Conservation (phyloP, 75 land plant genomes). For the Picea glauca region DNA sequence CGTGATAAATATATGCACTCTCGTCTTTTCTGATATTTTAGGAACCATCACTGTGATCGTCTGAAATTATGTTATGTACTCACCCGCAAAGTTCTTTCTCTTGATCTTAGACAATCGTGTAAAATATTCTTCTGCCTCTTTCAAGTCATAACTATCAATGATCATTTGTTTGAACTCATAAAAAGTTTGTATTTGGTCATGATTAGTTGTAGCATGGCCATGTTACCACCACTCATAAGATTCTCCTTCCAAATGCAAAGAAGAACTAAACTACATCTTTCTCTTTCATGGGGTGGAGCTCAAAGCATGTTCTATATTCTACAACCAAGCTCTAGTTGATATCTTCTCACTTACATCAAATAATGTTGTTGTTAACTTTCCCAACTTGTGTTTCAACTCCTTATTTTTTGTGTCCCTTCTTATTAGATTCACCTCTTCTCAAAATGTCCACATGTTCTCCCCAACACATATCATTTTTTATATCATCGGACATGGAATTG, state of each 20-base stretch:
- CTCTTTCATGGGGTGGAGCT: neutral
- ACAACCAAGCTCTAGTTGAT: neutral
- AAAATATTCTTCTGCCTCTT: neutral
- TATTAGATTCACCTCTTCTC: neutral
- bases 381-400: neutral
- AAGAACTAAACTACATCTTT: neutral
- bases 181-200: neutral
- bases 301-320: neutral
- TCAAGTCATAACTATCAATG: neutral
- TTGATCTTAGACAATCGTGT: neutral
- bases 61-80: neutral
- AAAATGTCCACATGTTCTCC: neutral
- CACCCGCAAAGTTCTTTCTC: neutral
- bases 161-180: neutral
- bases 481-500: neutral
- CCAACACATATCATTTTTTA: neutral
- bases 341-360: neutral
- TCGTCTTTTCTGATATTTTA: neutral
- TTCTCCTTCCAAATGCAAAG: neutral
- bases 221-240: neutral
- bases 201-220: neutral
- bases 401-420: neutral
- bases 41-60: neutral
- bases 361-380: neutral
- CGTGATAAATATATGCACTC: neutral